Evolutionary conservation across 441 rosid species (phyloP).

Genomic region (Jatropha multifida): DNA sequence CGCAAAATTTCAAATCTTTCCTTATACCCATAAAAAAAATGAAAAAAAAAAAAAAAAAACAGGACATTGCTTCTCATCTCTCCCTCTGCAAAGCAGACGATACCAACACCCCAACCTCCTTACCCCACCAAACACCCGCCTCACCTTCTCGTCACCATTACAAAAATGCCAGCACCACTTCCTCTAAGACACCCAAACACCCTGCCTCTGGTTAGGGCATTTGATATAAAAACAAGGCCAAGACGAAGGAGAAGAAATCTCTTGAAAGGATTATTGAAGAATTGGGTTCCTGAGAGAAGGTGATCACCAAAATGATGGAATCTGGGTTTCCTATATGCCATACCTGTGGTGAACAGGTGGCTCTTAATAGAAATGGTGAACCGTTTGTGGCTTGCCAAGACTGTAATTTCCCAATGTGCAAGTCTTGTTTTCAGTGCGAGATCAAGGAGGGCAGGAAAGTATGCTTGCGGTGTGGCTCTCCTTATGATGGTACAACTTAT

Average conservation of each 20-base stretch:
- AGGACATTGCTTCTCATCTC: slow-evolving; percentile 48
- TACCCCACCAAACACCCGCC: slow-evolving; percentile 53
- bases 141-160: slow-evolving; percentile 37
- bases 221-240: slow-evolving; percentile 1
- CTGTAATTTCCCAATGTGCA: slow-evolving; percentile 82
- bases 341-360: slow-evolving; percentile 83
- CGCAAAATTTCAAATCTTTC: slow-evolving; percentile 51
- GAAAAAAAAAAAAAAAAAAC: neutral
- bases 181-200: slow-evolving; percentile 19
- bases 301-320: slow-evolving; percentile 63
- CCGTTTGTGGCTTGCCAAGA: slow-evolving; percentile 75
- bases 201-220: neutral
- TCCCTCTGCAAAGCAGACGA: slow-evolving; percentile 36
- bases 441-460: slow-evolving; percentile 72
- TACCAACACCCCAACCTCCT: slow-evolving; percentile 75
- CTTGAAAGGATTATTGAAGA: neutral
- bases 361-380: slow-evolving; percentile 60
- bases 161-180: slow-evolving; percentile 33
- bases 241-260: neutral
- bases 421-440: slow-evolving; percentile 77
- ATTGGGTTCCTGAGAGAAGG: slow-evolving; percentile 4
- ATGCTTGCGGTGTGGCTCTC: slow-evolving; percentile 79
- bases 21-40: slow-evolving; percentile 15
- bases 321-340: slow-evolving; percentile 71
- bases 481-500: slow-evolving; percentile 54